A percentile compares a stretch with the other conserved stretches of the same genome.
phyloP scores from a whole-genome alignment of 1,284 basidiomycete genomes.

The Sanghuangporus weigelae region DNA sequence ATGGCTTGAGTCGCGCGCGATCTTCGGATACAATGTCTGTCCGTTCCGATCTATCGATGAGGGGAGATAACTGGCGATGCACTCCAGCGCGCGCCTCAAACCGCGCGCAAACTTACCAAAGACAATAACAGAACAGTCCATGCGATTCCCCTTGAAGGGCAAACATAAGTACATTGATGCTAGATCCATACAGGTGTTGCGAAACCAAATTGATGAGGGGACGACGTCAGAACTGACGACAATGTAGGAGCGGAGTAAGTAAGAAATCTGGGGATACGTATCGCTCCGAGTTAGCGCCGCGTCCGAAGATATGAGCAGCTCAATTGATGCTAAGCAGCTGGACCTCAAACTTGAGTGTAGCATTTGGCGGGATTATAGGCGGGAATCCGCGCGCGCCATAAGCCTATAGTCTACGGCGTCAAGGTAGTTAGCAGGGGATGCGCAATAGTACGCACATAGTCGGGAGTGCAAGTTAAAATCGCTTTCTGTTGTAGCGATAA shows the following conservation, averaged over 20 bases:
- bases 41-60: not conserved
- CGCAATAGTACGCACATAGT: conserved; percentile 47
- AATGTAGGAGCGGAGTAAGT: not conserved
- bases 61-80: not conserved
- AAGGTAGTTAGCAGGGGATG: not conserved
- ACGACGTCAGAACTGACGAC: not conserved
- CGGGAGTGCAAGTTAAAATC: conserved; percentile 55
- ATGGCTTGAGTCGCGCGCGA: not conserved
- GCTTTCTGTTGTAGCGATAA: conserved; percentile 79
- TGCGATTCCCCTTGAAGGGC: not conserved
- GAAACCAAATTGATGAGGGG: not conserved
- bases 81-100: not conserved
- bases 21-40: not conserved
- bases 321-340: conserved; percentile 71
- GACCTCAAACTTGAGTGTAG: conserved; percentile 77
- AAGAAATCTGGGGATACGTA: not conserved
- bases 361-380: conserved; percentile 74
- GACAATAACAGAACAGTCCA: not conserved
- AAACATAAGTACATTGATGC: not conserved
- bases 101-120: not conserved
- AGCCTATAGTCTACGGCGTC: conserved; percentile 36
- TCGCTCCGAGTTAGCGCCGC: not conserved
- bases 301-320: not conserved
- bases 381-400: conserved; percentile 73
- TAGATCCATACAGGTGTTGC: not conserved